Base-by-base conservation (phyloP, 805 yeast species). In the Candida xiaguanensis region DNA sequence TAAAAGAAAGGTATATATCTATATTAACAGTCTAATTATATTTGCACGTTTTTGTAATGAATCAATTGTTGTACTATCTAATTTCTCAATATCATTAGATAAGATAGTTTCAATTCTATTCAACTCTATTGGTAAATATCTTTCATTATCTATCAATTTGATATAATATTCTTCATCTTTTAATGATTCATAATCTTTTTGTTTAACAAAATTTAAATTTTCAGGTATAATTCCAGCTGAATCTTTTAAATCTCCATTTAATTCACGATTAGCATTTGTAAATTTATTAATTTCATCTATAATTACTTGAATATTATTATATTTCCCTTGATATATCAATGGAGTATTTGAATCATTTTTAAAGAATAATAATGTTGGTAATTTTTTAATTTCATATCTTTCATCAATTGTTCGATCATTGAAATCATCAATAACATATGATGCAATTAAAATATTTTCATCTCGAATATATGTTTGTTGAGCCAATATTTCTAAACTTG, bases 301-400 rank as follows among this genome's bases (percentile, higher is more conserved):
- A 26, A 68, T 43, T 1, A 38, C 36, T 4, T 44, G 46, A 14
- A 61, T 32, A 12, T 48, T 41, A 3, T 19, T 26, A 16, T 52
- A 41, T 14, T 51, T 55, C 1, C 63, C 68, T 29, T 46, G 44
- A 41, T 52, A 66, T n/a, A 43, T 27, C 5, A 43, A 38, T 2
- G 70, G 70, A 13, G 54, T 43, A 17, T 47, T 53, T 20, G 48
- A 26, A 2, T 56, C 59, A 2, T 41, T 39, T 36, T 62, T 64
- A 51, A 81, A 70, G 42, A 56, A 74, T 29, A 79, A 48, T n/a
- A 82, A 58, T 0, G 83, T 71, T 11, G 90, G 89, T 55, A 65
- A 73, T 6, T 65, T 59, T 12, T 55, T 46, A 37, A 82, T 59
- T 2, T 61, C 69, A 52, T 63, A 80, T 36, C 49, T 48, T 23